Conservation (phyloP, 2,329 filamentous ascomycete species). For the Sphaerulina vaccinii region DNA sequence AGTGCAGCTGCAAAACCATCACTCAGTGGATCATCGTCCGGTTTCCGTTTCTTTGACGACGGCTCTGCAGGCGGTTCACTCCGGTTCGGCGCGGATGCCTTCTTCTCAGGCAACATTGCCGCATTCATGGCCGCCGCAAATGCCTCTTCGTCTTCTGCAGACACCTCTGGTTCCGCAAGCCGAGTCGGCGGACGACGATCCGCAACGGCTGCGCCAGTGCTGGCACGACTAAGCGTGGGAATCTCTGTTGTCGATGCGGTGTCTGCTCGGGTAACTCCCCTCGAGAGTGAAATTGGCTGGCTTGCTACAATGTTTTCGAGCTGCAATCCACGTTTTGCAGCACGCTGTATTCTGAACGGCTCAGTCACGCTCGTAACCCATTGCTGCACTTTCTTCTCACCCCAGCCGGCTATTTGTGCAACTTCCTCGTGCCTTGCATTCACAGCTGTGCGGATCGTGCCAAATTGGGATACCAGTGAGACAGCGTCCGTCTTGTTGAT, state of each 20-base stretch:
- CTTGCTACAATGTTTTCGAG: conserved; percentile 36
- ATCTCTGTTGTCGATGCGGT: conserved; percentile 9
- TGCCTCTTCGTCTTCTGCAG: conserved; percentile 49
- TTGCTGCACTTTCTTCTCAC: conserved; percentile 86
- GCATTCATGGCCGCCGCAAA: conserved; percentile 34
- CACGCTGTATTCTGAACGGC: conserved; percentile 74
- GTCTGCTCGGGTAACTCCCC: conserved; percentile 31
- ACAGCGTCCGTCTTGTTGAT: conserved; percentile 96
- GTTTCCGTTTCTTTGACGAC: conserved; percentile 40
- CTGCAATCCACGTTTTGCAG: conserved; percentile 55
- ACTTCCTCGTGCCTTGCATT: conserved; percentile 88
- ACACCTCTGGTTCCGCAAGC: conserved; percentile 33
- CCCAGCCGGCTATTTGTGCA: conserved; percentile 83
- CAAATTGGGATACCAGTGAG: conserved; percentile 86
- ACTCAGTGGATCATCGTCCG: conserved; percentile 48
- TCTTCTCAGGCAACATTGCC: conserved; percentile 17
- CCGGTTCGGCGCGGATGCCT: background rate
- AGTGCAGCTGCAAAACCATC: conserved; percentile 61
- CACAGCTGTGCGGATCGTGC: conserved; percentile 79
- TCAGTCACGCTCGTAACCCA: conserved; percentile 82
- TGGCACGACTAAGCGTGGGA: conserved; percentile 18
- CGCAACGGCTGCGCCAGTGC: conserved; percentile 37
- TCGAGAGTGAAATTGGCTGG: conserved; percentile 29
- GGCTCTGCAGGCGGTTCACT: conserved; percentile 4
- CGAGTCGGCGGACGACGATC: conserved; percentile 40